These are phyloP conservation scores for Zygotorulaspora danielsina DNA, from an alignment of 805 yeast species.

Conservation along the genomic window DNA sequence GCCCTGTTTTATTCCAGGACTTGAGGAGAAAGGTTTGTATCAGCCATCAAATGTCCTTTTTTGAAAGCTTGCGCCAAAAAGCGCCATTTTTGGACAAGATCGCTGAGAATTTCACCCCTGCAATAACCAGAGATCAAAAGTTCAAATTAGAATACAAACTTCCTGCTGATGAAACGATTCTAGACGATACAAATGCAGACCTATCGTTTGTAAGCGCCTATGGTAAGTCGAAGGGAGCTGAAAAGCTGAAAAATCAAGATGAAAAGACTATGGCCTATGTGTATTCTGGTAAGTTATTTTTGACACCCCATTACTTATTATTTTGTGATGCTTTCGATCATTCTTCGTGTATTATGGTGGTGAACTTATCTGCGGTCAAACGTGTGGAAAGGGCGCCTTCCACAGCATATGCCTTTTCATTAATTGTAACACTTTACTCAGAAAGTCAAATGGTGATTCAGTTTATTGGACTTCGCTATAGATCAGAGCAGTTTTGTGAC, in stretches of 20 bases:
- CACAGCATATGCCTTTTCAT: slow-evolving; percentile 69
- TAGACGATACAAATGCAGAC: slow-evolving; percentile 68
- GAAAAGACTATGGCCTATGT: slow-evolving; percentile 33
- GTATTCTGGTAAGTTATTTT: slow-evolving; percentile 59
- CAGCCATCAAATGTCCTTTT: slow-evolving; percentile 46
- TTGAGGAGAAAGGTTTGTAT: too few relatives aligned
- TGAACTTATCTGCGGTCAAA: slow-evolving; percentile 74
- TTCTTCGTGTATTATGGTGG: slow-evolving; percentile 58
- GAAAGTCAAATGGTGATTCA: slow-evolving; percentile 61
- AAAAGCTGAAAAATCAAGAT: slow-evolving; percentile 8
- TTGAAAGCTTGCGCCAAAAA: slow-evolving; percentile 42
- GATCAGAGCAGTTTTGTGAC: slow-evolving; percentile 76
- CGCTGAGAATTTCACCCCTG: slow-evolving; percentile 32
- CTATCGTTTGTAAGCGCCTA: slow-evolving; percentile 36
- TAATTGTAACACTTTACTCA: slow-evolving; percentile 64
- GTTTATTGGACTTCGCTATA: slow-evolving; percentile 72
- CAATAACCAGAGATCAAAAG: slow-evolving; percentile 62
- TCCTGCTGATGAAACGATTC: slow-evolving; percentile 64
- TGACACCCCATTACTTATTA: slow-evolving; percentile 72
- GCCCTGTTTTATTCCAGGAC: too few relatives aligned
- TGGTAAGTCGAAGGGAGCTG: slow-evolving; percentile 18
- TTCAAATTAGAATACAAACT: slow-evolving; percentile 64
- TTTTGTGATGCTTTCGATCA: slow-evolving; percentile 70
- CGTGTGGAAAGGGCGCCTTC: slow-evolving; percentile 84
- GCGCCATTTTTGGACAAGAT: slow-evolving; percentile 44